Conservation (phyloP, 345 rosid genomes). For the Gossypioides kirkii region DNA sequence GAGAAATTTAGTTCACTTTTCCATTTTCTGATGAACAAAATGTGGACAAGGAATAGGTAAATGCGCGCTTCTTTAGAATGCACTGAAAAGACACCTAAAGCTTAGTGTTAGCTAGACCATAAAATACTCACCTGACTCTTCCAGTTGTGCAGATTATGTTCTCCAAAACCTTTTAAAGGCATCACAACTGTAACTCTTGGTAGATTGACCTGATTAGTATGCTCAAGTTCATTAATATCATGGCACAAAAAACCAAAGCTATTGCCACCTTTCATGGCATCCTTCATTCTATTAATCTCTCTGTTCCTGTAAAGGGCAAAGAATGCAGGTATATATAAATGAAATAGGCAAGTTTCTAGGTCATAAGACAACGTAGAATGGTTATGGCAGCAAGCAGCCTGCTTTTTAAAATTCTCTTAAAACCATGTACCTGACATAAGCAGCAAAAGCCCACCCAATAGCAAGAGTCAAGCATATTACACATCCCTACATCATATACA, state of each 20-base stretch:
- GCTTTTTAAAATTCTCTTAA: background rate
- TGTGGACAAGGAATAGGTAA: background rate
- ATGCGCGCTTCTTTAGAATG: background rate
- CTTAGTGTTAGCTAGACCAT: constrained; percentile 3
- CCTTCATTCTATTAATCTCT: constrained; percentile 66
- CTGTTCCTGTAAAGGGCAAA: constrained; percentile 49
- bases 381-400: background rate
- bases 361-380: constrained; percentile 3
- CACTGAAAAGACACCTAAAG: background rate
- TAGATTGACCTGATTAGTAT: constrained; percentile 67
- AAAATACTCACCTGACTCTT: constrained; percentile 71
- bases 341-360: constrained; percentile 13
- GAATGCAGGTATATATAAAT: background rate
- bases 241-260: constrained; percentile 81
- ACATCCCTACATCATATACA: constrained; percentile 59
- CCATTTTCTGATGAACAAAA: background rate
- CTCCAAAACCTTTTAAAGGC: constrained; percentile 98
- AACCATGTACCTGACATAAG: constrained; percentile 70
- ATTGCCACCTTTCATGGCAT: constrained; percentile 65
- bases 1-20: background rate
- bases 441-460: constrained; percentile 86
- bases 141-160: constrained; percentile 94
- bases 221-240: constrained; percentile 82
- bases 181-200: constrained; percentile 86
- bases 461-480: constrained; percentile 77